These are phyloP conservation scores for Keqinozyma sinolaborantium DNA, from an alignment of 1,139 yeast genomes.

Conservation along the genomic window DNA sequence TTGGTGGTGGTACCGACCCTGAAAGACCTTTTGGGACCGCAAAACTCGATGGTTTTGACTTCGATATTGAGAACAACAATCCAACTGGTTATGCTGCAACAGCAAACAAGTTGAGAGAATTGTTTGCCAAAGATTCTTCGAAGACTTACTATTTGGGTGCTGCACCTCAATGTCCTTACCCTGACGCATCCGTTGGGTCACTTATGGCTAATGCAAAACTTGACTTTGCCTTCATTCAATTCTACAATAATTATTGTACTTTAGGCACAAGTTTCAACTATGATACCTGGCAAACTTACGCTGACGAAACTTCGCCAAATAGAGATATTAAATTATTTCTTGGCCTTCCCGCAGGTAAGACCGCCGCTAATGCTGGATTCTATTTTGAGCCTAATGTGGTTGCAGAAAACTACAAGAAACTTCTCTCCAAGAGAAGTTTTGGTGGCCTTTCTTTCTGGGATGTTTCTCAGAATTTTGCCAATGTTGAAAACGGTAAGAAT, in stretches of 20 bases:
- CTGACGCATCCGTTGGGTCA: conserved; percentile 81
- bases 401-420: conserved; percentile 21
- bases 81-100: conserved; percentile 59
- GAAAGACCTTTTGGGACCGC: conserved; percentile 73
- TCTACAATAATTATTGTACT: conserved; percentile 86
- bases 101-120: conserved; percentile 55
- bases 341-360: conserved; percentile 69
- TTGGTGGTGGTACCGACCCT: conserved; percentile 68
- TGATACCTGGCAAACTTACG: conserved; percentile 79
- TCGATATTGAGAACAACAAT: conserved; percentile 41
- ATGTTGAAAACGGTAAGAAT: conserved; percentile 42
- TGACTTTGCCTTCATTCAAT: conserved; percentile 89
- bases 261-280: conserved; percentile 67
- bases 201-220: conserved; percentile 57
- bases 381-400: conserved; percentile 20
- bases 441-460: conserved; percentile 94
- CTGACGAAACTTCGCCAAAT: conserved; percentile 62
- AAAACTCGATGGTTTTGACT: conserved; percentile 44
- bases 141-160: conserved; percentile 78
- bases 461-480: conserved; percentile 73
- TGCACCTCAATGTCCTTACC: conserved; percentile 94
- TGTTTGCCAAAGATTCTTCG: conserved; percentile 50
- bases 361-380: conserved; percentile 56
- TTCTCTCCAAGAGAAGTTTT: conserved; percentile 45
- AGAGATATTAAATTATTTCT: conserved; percentile 58